These are phyloP conservation scores for Colletotrichum eremochloae DNA, from an alignment of 2,329 filamentous ascomycete species.

Conservation along the genomic window DNA sequence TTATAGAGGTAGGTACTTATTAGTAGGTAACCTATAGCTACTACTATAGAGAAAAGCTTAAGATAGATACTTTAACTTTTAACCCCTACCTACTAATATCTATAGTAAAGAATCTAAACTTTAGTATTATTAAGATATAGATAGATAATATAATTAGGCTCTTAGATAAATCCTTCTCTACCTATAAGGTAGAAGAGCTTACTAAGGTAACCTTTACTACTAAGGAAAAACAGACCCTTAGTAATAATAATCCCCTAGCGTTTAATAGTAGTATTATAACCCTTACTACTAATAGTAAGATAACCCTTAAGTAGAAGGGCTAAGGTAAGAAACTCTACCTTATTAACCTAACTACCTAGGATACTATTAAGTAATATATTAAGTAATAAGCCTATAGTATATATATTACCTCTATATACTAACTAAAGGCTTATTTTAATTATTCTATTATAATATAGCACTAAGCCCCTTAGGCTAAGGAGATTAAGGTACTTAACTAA, in stretches of 20 bases:
- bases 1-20: not conserved
- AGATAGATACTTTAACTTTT: too few relatives aligned
- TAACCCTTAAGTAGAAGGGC: not conserved
- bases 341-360: accelerated
- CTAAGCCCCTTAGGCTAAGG: too few relatives aligned
- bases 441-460: too few relatives aligned
- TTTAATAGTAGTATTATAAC: not conserved
- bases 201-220: not conserved
- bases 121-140: not conserved
- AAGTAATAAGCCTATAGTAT: too few relatives aligned
- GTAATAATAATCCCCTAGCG: accelerated
- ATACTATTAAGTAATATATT: not conserved
- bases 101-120: accelerated
- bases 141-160: not conserved
- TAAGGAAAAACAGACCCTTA: not conserved
- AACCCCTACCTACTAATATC: too few relatives aligned
- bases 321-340: not conserved
- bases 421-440: too few relatives aligned
- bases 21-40: too few relatives aligned
- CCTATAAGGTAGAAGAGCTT: accelerated
- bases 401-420: too few relatives aligned
- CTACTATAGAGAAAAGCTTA: too few relatives aligned
- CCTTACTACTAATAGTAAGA: not conserved
- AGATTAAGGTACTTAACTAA: too few relatives aligned
- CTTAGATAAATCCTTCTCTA: not conserved